phyloP scores from a whole-genome alignment of 2,329 filamentous ascomycete species.

The Colletotrichum endophyticum region DNA sequence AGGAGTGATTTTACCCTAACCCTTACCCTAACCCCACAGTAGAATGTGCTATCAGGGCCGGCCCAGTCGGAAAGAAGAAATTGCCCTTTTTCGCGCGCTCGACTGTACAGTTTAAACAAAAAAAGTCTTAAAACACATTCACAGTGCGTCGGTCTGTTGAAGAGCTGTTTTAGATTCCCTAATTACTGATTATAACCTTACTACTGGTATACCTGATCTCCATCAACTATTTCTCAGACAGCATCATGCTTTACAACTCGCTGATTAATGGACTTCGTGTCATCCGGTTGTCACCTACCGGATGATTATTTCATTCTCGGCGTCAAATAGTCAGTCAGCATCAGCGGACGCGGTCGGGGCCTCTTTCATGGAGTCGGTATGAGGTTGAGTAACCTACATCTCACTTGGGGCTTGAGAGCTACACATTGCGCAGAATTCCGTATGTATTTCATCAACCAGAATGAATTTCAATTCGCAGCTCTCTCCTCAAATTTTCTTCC shows the following conservation, averaged over 20 bases:
- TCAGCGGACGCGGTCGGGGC: fast-evolving
- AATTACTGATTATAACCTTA: no score
- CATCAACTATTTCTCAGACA: fast-evolving
- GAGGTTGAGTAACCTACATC: neutral
- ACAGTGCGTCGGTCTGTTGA: no score
- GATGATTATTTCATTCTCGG: fast-evolving
- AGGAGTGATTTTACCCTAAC: fast-evolving
- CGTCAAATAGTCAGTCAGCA: fast-evolving
- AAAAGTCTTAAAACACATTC: fast-evolving
- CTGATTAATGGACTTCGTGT: fast-evolving
- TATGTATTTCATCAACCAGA: neutral
- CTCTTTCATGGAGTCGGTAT: fast-evolving
- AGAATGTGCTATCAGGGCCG: fast-evolving
- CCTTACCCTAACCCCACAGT: no score
- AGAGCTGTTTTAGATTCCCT: fast-evolving
- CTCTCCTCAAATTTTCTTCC: neutral
- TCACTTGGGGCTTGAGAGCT: fast-evolving
- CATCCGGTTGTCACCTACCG: fast-evolving
- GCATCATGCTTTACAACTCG: fast-evolving
- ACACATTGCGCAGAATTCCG: fast-evolving
- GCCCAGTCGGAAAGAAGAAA: no score
- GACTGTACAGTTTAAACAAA: no score
- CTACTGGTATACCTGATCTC: no score
- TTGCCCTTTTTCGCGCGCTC: no score
- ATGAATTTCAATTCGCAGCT: fast-evolving